Base-by-base conservation (phyloP, 129 eudicot species). In the Erigeron canadensis region DNA sequence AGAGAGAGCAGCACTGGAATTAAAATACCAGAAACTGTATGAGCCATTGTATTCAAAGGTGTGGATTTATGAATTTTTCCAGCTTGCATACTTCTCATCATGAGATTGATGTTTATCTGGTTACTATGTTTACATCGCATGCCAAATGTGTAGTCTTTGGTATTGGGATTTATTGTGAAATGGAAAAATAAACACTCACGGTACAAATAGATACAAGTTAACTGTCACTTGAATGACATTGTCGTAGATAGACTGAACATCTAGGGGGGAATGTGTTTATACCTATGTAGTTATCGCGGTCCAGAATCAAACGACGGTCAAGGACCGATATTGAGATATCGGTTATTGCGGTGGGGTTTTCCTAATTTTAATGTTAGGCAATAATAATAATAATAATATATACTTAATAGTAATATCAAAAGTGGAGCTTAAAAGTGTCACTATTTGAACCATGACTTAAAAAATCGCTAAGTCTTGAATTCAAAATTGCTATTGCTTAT, bases 1-100 rank as follows among this genome's bases (percentile, higher is more conserved):
- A 73, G 97, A 91, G 84, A 86, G 89, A 80, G 93, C 93, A 38
- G 89, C 93, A 12, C 88, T 91, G 38, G 97, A 91, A 79, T 84
- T 83, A 57, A 91, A 88, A 72, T 91, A 88, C 81, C 96, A 88
- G 75, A 91, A 88, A 63, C 86, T 91, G 22, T 91, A 91, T 65
- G 88, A 84, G 60, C 97, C 97, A 12, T 51, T 88, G 10, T 91
- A 91, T 61, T 55, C 86, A 8, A 88, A 88, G 91, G 97, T 88
- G 39, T 45, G 75, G 67, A 44, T 59, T 63, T 59, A 46, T 43
- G 18, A 11, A 22, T 66, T 40, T 40, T 10, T 21, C 10, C 45
- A 12, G n/a, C 42, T 45, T 72, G 68, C 58, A 34, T 40, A 65
- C 51, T 18, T 63, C 10, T 74, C 77, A 38, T 51, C 4, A 10